Conservation (phyloP, 2,329 filamentous ascomycete genomes). For the Talaromyces amestolkiae region DNA sequence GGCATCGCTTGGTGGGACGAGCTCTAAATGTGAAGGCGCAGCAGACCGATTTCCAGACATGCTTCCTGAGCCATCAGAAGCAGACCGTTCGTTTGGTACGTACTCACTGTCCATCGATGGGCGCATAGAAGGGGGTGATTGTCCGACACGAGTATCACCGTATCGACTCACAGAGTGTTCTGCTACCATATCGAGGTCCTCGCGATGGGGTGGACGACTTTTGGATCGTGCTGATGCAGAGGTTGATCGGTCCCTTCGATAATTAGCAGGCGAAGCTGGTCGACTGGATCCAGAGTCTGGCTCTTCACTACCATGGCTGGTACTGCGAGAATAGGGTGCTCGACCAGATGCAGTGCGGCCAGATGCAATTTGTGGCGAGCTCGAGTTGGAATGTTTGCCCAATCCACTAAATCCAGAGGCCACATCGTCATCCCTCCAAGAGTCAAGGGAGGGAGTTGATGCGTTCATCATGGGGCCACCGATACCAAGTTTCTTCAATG, state of each 20-base stretch:
- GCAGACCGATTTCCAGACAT: constrained; percentile 39
- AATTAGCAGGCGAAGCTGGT: constrained; percentile 37
- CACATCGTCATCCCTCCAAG: constrained; percentile 39
- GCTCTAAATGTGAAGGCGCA: constrained; percentile 37
- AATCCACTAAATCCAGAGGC: constrained; percentile 31
- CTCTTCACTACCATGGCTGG: constrained; percentile 31
- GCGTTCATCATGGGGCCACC: constrained; percentile 26
- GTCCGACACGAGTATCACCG: constrained; percentile 27
- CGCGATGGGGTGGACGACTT: constrained; percentile 52
- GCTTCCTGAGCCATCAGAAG: constrained; percentile 41
- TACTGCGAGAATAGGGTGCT: constrained; percentile 23
- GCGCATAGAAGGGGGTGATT: constrained; percentile 36
- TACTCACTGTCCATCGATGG: constrained; percentile 38
- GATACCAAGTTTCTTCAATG: constrained; percentile 43
- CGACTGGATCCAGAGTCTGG: constrained; percentile 38
- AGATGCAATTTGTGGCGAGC: constrained; percentile 36
- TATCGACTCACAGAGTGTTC: constrained; percentile 42
- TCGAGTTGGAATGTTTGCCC: constrained; percentile 38
- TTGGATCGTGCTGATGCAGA: constrained; percentile 56
- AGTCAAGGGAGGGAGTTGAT: constrained; percentile 39
- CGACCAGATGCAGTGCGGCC: constrained; percentile 15
- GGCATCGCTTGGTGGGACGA: constrained; percentile 25
- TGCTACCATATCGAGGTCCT: constrained; percentile 53
- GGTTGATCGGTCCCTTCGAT: constrained; percentile 53
- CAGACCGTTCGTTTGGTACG: constrained; percentile 33